Percentiles rank a stretch among this genome's conserved stretches.
Conservation (phyloP, 2,329 filamentous ascomycete species). For the Phyllosticta citriasiana region DNA sequence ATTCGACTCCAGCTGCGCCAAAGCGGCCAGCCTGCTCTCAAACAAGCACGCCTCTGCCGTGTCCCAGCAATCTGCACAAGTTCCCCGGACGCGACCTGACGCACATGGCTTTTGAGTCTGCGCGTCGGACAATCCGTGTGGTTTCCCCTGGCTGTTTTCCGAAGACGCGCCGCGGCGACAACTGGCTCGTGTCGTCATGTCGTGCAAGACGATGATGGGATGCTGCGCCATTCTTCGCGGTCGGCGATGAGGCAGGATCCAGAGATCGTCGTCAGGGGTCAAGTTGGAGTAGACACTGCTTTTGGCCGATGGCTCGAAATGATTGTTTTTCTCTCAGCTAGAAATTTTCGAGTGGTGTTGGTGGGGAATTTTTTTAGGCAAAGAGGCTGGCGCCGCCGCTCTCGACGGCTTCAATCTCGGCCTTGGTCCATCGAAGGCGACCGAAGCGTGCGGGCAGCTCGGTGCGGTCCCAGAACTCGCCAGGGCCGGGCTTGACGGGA, state of each 20-base stretch:
- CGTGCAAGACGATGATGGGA: background rate
- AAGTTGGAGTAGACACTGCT: background rate
- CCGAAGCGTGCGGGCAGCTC: slow-evolving; percentile 81
- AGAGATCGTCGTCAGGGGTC: background rate
- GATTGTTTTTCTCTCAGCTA: background rate
- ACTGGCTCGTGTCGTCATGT: background rate
- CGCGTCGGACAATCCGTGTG: background rate
- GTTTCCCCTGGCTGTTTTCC: background rate
- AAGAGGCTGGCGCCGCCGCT: slow-evolving; percentile 71
- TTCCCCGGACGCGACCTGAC: background rate
- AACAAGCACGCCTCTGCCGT: background rate
- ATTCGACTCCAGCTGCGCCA: background rate
- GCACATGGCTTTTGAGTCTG: background rate
- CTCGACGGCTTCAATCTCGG: slow-evolving; percentile 93
- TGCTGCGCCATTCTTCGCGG: background rate
- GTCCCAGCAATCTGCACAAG: background rate
- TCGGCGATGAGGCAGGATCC: background rate
- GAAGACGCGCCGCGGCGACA: background rate
- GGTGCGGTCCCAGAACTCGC: slow-evolving; percentile 77
- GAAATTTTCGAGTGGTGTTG: background rate
- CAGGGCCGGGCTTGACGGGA: slow-evolving; percentile 57
- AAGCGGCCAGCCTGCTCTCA: background rate
- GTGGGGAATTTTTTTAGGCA: slow-evolving; percentile 26
- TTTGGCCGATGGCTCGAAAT: background rate
- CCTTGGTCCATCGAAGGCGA: slow-evolving; percentile 59